Evolutionary conservation across 2,329 filamentous ascomycete species (phyloP).

Genomic region (Pyricularia pennisetigena): DNA sequence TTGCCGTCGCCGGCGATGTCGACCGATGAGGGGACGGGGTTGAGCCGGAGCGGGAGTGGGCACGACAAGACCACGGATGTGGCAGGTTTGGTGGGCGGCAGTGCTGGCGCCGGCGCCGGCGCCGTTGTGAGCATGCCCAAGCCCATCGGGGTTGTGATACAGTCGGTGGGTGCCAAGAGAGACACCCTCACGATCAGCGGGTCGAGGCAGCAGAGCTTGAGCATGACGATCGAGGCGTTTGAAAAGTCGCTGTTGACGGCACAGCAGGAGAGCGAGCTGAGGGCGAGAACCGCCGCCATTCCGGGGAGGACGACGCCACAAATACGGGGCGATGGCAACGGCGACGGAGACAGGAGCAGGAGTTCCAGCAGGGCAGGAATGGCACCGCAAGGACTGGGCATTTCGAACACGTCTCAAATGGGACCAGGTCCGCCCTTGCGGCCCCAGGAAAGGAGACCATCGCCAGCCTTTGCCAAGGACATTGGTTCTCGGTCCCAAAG

Average conservation of each 20-base stretch:
- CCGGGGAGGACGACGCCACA: not conserved
- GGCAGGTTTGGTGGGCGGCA: not conserved
- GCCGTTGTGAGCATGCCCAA: not conserved
- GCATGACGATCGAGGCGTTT: constrained; percentile 34
- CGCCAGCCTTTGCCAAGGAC: not conserved
- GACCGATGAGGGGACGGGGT: not conserved
- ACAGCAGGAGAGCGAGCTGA: constrained; percentile 11
- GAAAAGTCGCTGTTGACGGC: constrained; percentile 19
- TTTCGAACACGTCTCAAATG: not conserved
- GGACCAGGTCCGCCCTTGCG: not conserved
- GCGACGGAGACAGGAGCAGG: not conserved
- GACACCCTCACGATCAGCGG: constrained; percentile 38
- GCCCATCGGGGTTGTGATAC: constrained; percentile 23
- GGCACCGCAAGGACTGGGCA: not conserved
- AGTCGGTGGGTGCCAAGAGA: constrained; percentile 37
- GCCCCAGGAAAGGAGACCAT: not conserved
- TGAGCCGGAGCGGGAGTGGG: not conserved
- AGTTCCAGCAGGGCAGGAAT: not conserved
- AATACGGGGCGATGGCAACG: constrained; percentile 5
- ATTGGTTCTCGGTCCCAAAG: constrained; percentile 3
- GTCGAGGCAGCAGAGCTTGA: constrained; percentile 35
- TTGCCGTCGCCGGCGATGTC: constrained; percentile 34
- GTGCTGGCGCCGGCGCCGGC: not conserved
- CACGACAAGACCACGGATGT: not conserved
- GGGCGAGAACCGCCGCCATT: constrained; percentile 8